Evolutionary conservation across 371 early-diverging fungal species (phyloP).

Genomic region (Racocetra persica): DNA sequence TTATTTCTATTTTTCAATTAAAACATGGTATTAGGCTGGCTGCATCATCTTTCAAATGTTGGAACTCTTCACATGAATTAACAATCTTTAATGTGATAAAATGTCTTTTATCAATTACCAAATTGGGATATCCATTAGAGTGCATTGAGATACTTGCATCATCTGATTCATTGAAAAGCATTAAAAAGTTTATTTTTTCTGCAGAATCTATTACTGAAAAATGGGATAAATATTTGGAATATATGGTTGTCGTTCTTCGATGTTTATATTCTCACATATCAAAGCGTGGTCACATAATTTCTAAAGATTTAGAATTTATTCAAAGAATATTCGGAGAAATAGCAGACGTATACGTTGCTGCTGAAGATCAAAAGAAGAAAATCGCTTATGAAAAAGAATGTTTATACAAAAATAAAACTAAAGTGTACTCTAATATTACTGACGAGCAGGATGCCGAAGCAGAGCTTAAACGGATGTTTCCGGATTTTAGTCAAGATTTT

Average conservation of each 20-base stretch:
- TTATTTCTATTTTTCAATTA: slow-evolving; percentile 74
- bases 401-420: slow-evolving; percentile 77
- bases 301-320: slow-evolving; percentile 60
- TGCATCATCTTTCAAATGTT: slow-evolving; percentile 50
- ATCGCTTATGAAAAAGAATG: slow-evolving; percentile 75
- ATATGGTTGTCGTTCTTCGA: slow-evolving; percentile 66
- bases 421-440: slow-evolving; percentile 66
- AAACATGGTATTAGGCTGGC: slow-evolving; percentile 79
- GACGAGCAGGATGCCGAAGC: slow-evolving; percentile 79
- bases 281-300: slow-evolving; percentile 60
- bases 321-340: slow-evolving; percentile 70
- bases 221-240: slow-evolving; percentile 71
- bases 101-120: slow-evolving; percentile 51
- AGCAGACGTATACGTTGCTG: slow-evolving; percentile 56
- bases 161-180: slow-evolving; percentile 51
- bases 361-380: slow-evolving; percentile 71
- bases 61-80: slow-evolving; percentile 57
- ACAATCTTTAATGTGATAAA: slow-evolving; percentile 53
- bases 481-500: slow-evolving; percentile 73
- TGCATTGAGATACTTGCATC: slow-evolving; percentile 58
- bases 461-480: slow-evolving; percentile 78
- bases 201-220: slow-evolving; percentile 59
- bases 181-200: slow-evolving; percentile 63
- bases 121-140: slow-evolving; percentile 49
- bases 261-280: slow-evolving; percentile 61